Evolutionary conservation across 345 rosid genomes (phyloP), one percentile per base, ranked within the genome.

Genomic region (Cochlearia excelsa): DNA sequence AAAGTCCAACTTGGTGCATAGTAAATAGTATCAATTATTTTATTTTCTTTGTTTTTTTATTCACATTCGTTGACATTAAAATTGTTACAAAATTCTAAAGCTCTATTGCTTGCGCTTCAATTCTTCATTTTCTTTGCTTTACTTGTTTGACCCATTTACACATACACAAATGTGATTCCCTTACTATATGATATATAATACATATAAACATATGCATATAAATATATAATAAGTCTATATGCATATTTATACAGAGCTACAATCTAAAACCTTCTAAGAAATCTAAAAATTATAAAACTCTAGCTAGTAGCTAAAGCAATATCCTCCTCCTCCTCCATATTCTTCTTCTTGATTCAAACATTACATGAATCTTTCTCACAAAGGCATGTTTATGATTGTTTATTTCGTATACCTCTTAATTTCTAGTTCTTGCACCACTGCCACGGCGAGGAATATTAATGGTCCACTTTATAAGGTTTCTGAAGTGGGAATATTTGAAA

Each of bases 391-490:
- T n/a, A 47, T 2, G 51, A 23, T 69, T 31, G 37, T 61, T 16
- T 45, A 51, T 44, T 47, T 82, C 3, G 6, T 76, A 7, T 7
- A 71, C 46, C 47, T 67, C 51, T 76, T 84, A 68, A 26, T 78
- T 41, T 30, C 65, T 16, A 68, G 75, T 31, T 79, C 85, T 7
- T 60, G 68, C 37, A 59, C 49, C 16, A 16, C 23, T 16, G 78
- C 78, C 16, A 41, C 75, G 2, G 55, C 55, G 2, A 76, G 86
- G 67, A 16, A 16, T 16, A 16, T 16, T 16, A 77, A 77, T 1
- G 72, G 69, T n/a, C 46, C 77, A 23, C 56, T 61, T 16, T 16
- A 16, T 23, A 48, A 41, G 57, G 42, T 59, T 37, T 40, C 75
- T 29, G 51, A 33, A 16, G 46, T 4, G 31, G 61, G 55, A 1